A percentile compares a stretch with the other conserved stretches of the same genome.
phyloP scores from a whole-genome alignment of 163 green algal genomes.

The Scenedesmus sp. region DNA sequence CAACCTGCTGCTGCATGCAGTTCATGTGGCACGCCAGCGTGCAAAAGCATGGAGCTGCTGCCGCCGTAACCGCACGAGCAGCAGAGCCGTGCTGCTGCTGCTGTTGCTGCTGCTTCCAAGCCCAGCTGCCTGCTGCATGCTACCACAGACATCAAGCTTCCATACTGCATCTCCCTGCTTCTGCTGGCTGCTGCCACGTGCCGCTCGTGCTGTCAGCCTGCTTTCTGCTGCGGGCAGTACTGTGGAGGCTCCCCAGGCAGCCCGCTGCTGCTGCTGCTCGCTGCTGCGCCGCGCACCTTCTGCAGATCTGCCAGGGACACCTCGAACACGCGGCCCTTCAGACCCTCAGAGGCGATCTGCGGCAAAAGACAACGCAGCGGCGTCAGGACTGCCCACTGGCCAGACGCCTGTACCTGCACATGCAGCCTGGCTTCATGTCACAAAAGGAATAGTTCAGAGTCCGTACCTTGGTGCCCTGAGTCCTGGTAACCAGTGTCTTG shows the following conservation, averaged over 20 bases:
- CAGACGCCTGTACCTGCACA: slow-evolving; percentile 1
- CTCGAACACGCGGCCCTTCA: slow-evolving; percentile 98
- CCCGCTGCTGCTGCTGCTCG: slow-evolving; percentile 9
- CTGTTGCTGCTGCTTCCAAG: not conserved
- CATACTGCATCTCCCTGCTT: not conserved
- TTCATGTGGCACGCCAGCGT: not conserved
- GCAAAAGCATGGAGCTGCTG: not conserved
- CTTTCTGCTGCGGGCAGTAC: not conserved
- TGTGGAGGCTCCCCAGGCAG: not conserved
- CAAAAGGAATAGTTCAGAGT: not conserved
- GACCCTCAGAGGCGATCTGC: slow-evolving; percentile 98
- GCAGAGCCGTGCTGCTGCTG: not conserved
- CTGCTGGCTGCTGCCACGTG: not conserved
- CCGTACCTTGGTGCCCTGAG: slow-evolving; percentile 96
- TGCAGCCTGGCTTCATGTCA: not conserved
- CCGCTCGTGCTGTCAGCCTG: not conserved
- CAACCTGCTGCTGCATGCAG: not conserved
- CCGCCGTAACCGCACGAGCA: not conserved
- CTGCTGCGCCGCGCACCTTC: slow-evolving; percentile 74
- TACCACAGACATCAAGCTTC: not conserved
- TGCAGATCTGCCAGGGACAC: slow-evolving; percentile 98
- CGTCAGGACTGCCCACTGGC: slow-evolving; percentile 18
- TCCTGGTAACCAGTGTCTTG: slow-evolving; percentile 98
- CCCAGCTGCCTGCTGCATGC: not conserved
- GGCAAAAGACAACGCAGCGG: slow-evolving; percentile 26